A percentile compares a stretch with the other conserved stretches of the same genome.
These are phyloP conservation scores for Microsporum audouinii DNA, from an alignment of 2,329 filamentous ascomycete species.

Conservation along the genomic window DNA sequence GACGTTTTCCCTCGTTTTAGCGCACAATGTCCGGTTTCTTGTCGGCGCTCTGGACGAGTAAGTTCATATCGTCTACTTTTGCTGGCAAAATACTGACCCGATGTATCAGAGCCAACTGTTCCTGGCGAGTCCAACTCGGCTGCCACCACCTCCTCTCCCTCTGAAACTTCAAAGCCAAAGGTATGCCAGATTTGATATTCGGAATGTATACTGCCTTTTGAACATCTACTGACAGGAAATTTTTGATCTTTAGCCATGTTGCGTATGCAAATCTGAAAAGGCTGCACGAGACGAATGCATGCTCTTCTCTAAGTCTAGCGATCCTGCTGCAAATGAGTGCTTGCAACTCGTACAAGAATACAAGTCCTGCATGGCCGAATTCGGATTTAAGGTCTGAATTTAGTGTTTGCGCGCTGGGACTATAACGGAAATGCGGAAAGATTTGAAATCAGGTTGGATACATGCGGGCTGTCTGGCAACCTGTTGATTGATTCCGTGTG, in stretches of 20 bases:
- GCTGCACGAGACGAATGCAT: slow-evolving; percentile 91
- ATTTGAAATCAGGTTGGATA: neutral
- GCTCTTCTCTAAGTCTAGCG: slow-evolving; percentile 79
- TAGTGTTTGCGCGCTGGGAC: neutral
- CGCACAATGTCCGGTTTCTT: neutral
- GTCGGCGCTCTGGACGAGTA: neutral
- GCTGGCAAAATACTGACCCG: neutral
- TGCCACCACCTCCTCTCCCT: neutral
- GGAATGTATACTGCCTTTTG: neutral
- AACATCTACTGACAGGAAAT: neutral
- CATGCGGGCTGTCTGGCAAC: neutral
- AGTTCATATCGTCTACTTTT: neutral
- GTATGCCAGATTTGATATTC: neutral
- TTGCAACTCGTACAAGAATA: slow-evolving; percentile 73
- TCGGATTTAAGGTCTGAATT: slow-evolving; percentile 59
- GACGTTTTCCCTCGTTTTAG: neutral
- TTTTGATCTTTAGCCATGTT: slow-evolving; percentile 60
- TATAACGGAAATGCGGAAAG: neutral
- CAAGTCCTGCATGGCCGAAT: slow-evolving; percentile 82
- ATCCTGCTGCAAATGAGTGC: slow-evolving; percentile 70
- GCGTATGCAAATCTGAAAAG: slow-evolving; percentile 95
- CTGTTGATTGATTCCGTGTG: neutral
- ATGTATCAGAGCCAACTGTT: neutral
- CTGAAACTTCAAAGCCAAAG: slow-evolving; percentile 1
- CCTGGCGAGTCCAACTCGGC: neutral